Base-by-base conservation (phyloP, 352 stramenopile genomes). In the Pythium oligandrum region DNA sequence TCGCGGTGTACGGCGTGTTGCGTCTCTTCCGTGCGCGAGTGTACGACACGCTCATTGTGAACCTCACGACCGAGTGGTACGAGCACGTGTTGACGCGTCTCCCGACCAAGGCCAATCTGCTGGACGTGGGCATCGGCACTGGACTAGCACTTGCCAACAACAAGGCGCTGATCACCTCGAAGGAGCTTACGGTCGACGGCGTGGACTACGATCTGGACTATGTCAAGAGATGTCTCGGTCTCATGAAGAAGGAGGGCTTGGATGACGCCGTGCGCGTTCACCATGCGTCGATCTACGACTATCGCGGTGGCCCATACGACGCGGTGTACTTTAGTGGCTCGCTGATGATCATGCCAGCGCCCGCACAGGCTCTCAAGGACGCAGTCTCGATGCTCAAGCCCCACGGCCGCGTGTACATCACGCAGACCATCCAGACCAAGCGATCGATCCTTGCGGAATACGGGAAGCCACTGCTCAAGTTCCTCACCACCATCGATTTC, bases 401-500 rank as follows among this genome's bases (percentile, higher is more conserved):
- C 32, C 64, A 62, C 33, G 86, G 85, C 9, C 59, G 53, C 4
- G 69, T 97, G 34, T 96, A 95, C 72, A 78, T 96, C 43, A 97
- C 90, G 38, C 89, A 97, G 62, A 97, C 90, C 33, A 96, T 96
- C 71, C 90, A 97, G 71, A 90, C 79, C 33, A 57, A 67, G 48
- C 70, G 67, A 42, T 90, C 77, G 42, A 75, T 66, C 59, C 44
- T 90, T 47, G 72, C 83, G 40, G 75, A 90, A 64, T 51, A 83
- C 17, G 68, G 87, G 51, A 97, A 97, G 65, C 87, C 87, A 38
- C 61, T 96, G 51, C 70, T 97, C 58, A 96, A 96, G 73, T 96
- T 95, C 69, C 67, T 93, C 58, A 97, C 88, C 58, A 96, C 88
- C 32, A 94, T 97, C 64, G 90, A 97, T 62, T 97, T 97, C 69